Base-by-base conservation (phyloP, 2,329 filamentous ascomycete species). In the Fusarium pseudograminearum region DNA sequence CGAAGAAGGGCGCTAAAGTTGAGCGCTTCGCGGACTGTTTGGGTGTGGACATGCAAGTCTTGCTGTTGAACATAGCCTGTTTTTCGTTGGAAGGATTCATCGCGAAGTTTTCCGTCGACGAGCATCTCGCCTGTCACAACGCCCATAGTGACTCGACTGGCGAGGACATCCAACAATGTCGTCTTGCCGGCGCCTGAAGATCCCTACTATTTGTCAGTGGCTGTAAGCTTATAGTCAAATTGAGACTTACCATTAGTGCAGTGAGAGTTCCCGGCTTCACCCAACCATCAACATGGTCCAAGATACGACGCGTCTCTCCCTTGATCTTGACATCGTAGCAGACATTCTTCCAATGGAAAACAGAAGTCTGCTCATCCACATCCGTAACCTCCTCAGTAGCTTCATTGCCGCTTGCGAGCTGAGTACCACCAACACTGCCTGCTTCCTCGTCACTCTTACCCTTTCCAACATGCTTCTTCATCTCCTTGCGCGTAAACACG, bases 1-100 rank as follows among this genome's bases (percentile, higher is more conserved):
- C 93, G 90, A 38, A 97, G 89, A 15, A 93, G 78, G 16, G 93
- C 93, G 73, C 90, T 93, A 79, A 97, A 97, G 65, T 87, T 87
- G 26, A 97, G 84, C 11, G 93, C 93, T 79, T 97, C 93, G 61
- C 93, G 89, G 30, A 97, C 93, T 0, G 93, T 97, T 1, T 89
- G 88, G 0, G 93, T 96, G 22, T 89, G 84, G 33, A 95, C 84
- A 77, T 97, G 93, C 7, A 97, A 84, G 85, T 97, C 93, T 76
- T 96, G 92, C 77, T 97, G 93, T 76, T 96, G 92, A 26, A 93
- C 93, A 71, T 96, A 96, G 38, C 93, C 93, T 0, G 92, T 95
- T 80, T 93, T 94, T 59, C 93, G 90, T 78, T 96, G 93, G 85
- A 97, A 97, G 0, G 91, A 93, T 12, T 85, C 84, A 70, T 94